These are phyloP conservation scores for Plasmopara halstedii DNA, from an alignment of 352 stramenopile species.

Conservation along the genomic window DNA sequence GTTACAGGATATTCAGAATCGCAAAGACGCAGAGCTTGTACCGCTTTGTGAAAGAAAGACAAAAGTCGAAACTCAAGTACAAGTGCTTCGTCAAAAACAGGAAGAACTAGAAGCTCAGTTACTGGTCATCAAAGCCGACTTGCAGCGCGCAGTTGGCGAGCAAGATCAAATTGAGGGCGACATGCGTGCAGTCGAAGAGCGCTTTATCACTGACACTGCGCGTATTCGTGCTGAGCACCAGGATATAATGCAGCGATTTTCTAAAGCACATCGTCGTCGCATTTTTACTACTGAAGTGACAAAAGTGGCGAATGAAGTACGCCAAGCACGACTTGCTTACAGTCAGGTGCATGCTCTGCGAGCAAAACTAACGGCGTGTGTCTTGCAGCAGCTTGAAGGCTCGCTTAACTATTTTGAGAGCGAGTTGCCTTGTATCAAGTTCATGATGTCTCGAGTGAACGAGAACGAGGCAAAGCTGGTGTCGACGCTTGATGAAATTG, in stretches of 20 bases:
- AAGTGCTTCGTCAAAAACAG: conserved; percentile 31
- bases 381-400: conserved; percentile 58
- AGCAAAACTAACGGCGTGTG: conserved; percentile 38
- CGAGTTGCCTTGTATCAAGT: conserved; percentile 70
- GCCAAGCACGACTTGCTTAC: conserved; percentile 24
- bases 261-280: conserved; percentile 27
- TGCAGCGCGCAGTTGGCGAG: conserved; percentile 29
- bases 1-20: conserved; percentile 31
- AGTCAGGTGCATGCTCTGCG: conserved; percentile 35
- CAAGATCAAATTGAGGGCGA: conserved; percentile 39
- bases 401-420: conserved; percentile 66
- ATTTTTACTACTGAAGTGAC: conserved; percentile 32
- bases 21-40: conserved; percentile 27
- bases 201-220: conserved; percentile 34
- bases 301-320: conserved; percentile 29
- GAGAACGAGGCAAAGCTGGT: conserved; percentile 35
- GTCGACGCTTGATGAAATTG: conserved; percentile 33
- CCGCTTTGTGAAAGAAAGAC: conserved; percentile 27
- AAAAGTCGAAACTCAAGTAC: conserved; percentile 8
- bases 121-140: conserved; percentile 34
- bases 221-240: conserved; percentile 45
- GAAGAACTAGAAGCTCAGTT: conserved; percentile 54
- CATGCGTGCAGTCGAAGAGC: conserved; percentile 36
- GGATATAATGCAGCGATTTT: conserved; percentile 30
- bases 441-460: conserved; percentile 60